These are phyloP conservation scores for Glycyrrhiza uralensis DNA, from an alignment of 306 rosid genomes.

Conservation along the genomic window DNA sequence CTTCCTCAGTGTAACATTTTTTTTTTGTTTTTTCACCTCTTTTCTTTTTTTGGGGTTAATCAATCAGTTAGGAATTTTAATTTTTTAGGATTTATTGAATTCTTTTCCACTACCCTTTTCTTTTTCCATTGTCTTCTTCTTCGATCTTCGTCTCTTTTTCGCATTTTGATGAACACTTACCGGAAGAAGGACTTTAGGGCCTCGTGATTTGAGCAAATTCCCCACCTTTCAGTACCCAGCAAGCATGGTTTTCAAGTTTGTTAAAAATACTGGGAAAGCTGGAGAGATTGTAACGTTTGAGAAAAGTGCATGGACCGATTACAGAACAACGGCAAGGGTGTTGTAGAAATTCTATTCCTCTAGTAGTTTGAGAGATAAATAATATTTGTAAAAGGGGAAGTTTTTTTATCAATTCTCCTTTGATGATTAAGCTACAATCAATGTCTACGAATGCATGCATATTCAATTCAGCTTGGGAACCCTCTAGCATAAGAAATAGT, in stretches of 20 bases:
- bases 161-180: conserved; percentile 43
- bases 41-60: conserved; percentile 1
- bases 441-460: conserved; percentile 1
- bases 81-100: conserved; percentile 69
- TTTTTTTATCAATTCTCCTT: conserved; percentile 51
- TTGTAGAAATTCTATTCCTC: conserved; percentile 49
- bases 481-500: background rate
- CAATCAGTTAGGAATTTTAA: conserved; percentile 31
- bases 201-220: conserved; percentile 36
- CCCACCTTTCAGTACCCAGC: too few species aligned
- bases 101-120: conserved; percentile 51
- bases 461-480: background rate
- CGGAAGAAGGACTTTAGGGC: conserved; percentile 46
- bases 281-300: conserved; percentile 40
- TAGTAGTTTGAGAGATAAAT: conserved; percentile 43
- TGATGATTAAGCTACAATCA: background rate
- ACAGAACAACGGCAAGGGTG: too few species aligned
- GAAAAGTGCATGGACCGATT: conserved; percentile 27
- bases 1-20: conserved; percentile 51
- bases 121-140: conserved; percentile 4
- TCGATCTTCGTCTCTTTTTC: conserved; percentile 15
- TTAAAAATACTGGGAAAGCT: conserved; percentile 31
- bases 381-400: conserved; percentile 60
- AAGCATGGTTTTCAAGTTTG: conserved; percentile 41
- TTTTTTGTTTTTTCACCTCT: background rate